Conservation (phyloP, 2,329 filamentous ascomycete species). For the Myriosclerotinia curreyana region DNA sequence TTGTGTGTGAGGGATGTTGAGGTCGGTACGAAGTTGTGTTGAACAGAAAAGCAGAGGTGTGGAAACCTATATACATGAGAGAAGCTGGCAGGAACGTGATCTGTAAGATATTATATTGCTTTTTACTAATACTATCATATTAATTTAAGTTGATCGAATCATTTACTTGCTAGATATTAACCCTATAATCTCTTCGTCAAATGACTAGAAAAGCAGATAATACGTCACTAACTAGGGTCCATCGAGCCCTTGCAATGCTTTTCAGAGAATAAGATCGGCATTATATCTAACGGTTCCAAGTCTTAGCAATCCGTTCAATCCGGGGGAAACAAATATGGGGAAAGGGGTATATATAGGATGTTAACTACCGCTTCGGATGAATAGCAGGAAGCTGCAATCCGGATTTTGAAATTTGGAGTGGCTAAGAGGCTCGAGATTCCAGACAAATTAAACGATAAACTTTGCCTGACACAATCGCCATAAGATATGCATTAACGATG, state of each 20-base stretch:
- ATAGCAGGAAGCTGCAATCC: constrained; percentile 1
- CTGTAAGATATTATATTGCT: background rate
- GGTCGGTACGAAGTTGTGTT: background rate
- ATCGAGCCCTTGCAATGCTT: too few relatives aligned
- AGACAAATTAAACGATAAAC: background rate
- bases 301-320: background rate
- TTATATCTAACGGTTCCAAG: background rate
- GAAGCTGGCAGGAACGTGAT: background rate
- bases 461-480: background rate
- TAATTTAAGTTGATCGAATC: constrained; percentile 1
- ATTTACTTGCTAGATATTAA: background rate
- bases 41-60: background rate
- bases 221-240: background rate
- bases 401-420: background rate
- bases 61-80: background rate
- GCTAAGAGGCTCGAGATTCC: background rate
- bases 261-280: background rate
- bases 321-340: constrained; percentile 1
- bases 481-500: too few relatives aligned
- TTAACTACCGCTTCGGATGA: background rate
- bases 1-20: background rate
- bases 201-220: background rate
- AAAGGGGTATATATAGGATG: background rate
- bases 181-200: constrained; percentile 1
- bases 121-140: background rate